These are phyloP conservation scores for Calonectria leucothoes DNA, from an alignment of 2,329 filamentous ascomycete genomes.

Conservation along the genomic window DNA sequence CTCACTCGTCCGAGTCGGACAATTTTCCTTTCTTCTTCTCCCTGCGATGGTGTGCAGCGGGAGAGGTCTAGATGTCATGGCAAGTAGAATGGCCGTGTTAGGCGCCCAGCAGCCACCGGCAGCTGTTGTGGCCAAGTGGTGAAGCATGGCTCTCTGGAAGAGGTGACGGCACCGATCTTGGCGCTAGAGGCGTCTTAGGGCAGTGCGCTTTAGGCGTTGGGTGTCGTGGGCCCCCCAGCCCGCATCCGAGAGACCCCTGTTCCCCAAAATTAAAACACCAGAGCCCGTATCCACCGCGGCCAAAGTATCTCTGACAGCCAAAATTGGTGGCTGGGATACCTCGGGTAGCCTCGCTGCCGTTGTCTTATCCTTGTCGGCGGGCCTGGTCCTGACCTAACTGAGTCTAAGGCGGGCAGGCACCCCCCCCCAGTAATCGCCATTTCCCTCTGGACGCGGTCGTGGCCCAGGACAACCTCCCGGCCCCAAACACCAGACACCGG, in stretches of 20 bases:
- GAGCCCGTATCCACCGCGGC: slow-evolving; percentile 19
- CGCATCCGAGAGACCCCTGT: slow-evolving; percentile 40
- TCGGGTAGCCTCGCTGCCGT: slow-evolving; percentile 12
- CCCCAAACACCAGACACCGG: slow-evolving; percentile 40
- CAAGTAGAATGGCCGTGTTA: neutral
- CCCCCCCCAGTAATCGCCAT: slow-evolving; percentile 39
- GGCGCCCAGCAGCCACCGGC: neutral
- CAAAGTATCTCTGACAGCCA: slow-evolving; percentile 29
- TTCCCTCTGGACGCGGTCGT: slow-evolving; percentile 36
- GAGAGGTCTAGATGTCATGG: neutral
- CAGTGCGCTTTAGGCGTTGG: slow-evolving; percentile 11
- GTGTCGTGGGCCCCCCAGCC: slow-evolving; percentile 28
- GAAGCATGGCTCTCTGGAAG: slow-evolving; percentile 22
- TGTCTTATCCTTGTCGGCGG: slow-evolving; percentile 26
- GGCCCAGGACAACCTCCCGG: slow-evolving; percentile 31
- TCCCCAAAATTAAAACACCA: slow-evolving; percentile 45
- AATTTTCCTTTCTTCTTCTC: slow-evolving; percentile 7
- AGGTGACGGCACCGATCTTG: slow-evolving; percentile 27
- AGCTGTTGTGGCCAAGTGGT: neutral
- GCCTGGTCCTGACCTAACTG: slow-evolving; percentile 26
- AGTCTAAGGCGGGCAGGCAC: slow-evolving; percentile 18
- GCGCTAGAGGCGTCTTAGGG: slow-evolving; percentile 22
- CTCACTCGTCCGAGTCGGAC: neutral
- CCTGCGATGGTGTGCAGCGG: slow-evolving; percentile 1
- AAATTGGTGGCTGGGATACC: slow-evolving; percentile 24